Base-by-base conservation (phyloP, 176 grass and related monocot species). In the Areca catechu region DNA sequence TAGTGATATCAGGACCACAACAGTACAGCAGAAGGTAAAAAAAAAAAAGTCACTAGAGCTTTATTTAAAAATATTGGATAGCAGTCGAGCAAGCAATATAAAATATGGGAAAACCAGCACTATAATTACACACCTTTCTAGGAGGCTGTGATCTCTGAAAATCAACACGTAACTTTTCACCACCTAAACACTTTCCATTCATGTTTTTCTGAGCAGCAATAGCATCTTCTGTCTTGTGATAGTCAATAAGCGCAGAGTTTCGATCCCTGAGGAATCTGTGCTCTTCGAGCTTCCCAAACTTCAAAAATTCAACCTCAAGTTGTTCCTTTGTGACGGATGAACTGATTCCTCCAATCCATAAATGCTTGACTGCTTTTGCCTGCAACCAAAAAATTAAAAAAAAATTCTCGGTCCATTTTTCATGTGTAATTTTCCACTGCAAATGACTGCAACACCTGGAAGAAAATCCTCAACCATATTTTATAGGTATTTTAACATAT, bases 281-380 rank as follows among this genome's bases (percentile, higher is more conserved):
- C 30, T 73, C 75, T 61, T 98, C 84, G 51, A 98, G 63, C 22
- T 85, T 82, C 14, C 93, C 93, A 24, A 85, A 92, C 57, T 92
- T 88, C 24, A 27, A 70, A 63, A 98, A 92, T 63, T 92, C 87
- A 25, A 83, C 74, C 47, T 82, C 72, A 49, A 98, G 63, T 66
- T 89, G 74, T 29, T 83, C 75, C 69, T 92, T 92, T 34, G 84
- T 72, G 66, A 98, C 30, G 2, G 79, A 78, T 7, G 67, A 61
- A 66, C 79, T 85, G 66, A 98, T 80, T 24, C 93, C 79, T 56
- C 83, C 87, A 78, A 98, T 59, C 93, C 93, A 98, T 69, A 98
- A 59, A 43, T 80, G 76, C 63, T 71, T 89, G 71, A 82, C 87
- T 66, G 87, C 87, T 80, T 81, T 98, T 52, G 84, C 84, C 78